Evolutionary conservation across 345 rosid species (phyloP).

Genomic region (Lepidium aucheri): DNA sequence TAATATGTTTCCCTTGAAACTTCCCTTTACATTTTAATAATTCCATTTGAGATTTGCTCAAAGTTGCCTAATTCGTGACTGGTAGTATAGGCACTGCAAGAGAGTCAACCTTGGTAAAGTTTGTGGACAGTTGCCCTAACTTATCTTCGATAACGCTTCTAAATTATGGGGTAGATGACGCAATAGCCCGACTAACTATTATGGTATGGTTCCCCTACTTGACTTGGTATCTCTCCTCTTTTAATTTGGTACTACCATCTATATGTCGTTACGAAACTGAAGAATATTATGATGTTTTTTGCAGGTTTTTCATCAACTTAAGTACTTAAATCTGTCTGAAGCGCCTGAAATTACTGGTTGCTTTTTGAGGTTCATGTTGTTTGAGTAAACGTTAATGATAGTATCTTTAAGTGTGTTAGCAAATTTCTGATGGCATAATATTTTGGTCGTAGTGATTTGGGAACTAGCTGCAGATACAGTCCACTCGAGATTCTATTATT

Average conservation of each 20-base stretch:
- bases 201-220: constrained; percentile 35
- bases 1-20: constrained; percentile 12
- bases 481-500: constrained; percentile 63
- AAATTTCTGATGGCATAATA: neutral
- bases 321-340: constrained; percentile 58
- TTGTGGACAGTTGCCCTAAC: constrained; percentile 58
- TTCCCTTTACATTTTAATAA: constrained; percentile 1
- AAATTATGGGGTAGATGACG: constrained; percentile 66
- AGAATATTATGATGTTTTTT: neutral
- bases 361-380: constrained; percentile 57
- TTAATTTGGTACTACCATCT: constrained; percentile 2
- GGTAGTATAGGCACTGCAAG: constrained; percentile 63
- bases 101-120: constrained; percentile 54
- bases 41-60: constrained; percentile 3
- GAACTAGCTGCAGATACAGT: constrained; percentile 40
- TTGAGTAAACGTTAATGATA: neutral
- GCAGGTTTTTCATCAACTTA: constrained; percentile 72
- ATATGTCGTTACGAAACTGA: neutral
- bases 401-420: neutral
- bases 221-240: neutral
- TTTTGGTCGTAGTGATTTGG: constrained; percentile 49
- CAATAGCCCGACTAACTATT: constrained; percentile 45
- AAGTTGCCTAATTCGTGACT: constrained; percentile 30
- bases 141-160: constrained; percentile 61
- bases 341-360: constrained; percentile 53